A percentile compares a stretch with the other conserved stretches of the same genome.
Evolutionary conservation across 352 stramenopile genomes (phyloP).

Genomic region (Phytophthora tentaculata): DNA sequence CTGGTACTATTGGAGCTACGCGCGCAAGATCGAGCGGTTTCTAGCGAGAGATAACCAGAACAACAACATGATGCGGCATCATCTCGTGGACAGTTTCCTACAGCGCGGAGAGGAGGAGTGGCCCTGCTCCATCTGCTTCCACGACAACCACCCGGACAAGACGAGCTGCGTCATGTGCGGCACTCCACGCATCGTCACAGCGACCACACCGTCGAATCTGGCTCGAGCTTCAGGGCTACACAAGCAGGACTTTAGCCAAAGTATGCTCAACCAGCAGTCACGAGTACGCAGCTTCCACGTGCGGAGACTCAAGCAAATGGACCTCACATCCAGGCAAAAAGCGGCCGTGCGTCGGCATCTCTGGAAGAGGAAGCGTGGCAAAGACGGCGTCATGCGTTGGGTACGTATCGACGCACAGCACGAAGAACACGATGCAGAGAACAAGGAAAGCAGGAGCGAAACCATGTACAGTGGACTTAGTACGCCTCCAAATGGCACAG

Average conservation of each 20-base stretch:
- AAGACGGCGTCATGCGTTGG: constrained; percentile 81
- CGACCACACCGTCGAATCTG: constrained; percentile 58
- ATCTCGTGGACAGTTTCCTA: constrained; percentile 86
- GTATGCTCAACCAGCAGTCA: constrained; percentile 83
- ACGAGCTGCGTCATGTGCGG: constrained; percentile 85
- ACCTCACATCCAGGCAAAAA: constrained; percentile 82
- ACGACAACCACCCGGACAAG: constrained; percentile 88
- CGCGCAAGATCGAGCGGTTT: constrained; percentile 87
- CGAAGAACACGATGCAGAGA: constrained; percentile 32
- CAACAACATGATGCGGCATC: constrained; percentile 91
- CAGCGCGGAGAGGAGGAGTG: constrained; percentile 82
- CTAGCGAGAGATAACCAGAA: constrained; percentile 82
- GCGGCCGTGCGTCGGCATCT: constrained; percentile 77
- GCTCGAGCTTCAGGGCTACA: constrained; percentile 74
- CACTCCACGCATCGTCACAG: constrained; percentile 70
- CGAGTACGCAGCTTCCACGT: constrained; percentile 87
- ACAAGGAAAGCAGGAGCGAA: constrained; percentile 28
- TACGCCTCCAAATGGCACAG: constrained; percentile 54
- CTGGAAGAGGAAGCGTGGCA: constrained; percentile 75
- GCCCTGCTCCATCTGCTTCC: constrained; percentile 89
- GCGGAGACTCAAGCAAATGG: constrained; percentile 85
- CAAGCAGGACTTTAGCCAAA: constrained; percentile 72
- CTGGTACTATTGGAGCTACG: constrained; percentile 91
- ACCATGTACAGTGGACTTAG: constrained; percentile 52
- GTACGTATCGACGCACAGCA: constrained; percentile 75